Evolutionary conservation across 192 early-diverging fungal species (phyloP), one percentile per base, ranked within the genome.

Genomic region (Geranomyces michiganensis): DNA sequence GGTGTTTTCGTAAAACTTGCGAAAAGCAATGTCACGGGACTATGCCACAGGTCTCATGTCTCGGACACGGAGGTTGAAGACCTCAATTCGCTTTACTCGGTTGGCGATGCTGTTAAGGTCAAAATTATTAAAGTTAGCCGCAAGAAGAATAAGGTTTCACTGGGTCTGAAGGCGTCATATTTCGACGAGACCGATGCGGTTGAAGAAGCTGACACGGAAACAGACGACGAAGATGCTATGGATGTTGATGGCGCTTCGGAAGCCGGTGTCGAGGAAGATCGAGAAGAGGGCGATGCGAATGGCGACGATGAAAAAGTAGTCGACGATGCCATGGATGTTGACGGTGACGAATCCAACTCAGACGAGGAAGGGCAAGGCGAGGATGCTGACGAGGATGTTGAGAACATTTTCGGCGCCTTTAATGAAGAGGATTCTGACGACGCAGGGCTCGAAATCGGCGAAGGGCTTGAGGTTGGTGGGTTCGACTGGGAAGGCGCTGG

Each of bases 161-260:
- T 96, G 47, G 91, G 93, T 55, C 85, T 96, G 21, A 96, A 93
- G 83, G 85, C 92, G 1, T 91, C 90, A 8, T 93, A 92, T 76
- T 96, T 96, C 85, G 87, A 79, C 22, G 87, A 84, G 22, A 82
- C 68, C 30, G 87, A 88, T 51, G 80, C 56, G 21, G 79, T 72
- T 46, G 79, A 80, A 21, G 74, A 71, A 0, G 75, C 72, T 21
- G 62, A 60, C 15, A 45, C 48, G 21, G 76, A 78, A 13, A 7
- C 36, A 3, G 36, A 3, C 36, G 72, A 69, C 0, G 75, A 76
- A 30, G 36, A 70, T 9, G 30, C 24, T 32, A 72, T 72, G 70
- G 61, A 72, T 17, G 76, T 78, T 32, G 82, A 85, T 32, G 82
- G 76, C 6, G 69, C 77, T 21, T 59, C 32, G 46, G 79, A 72